These are phyloP conservation scores for Colletotrichum cereale DNA, from an alignment of 2,329 filamentous ascomycete species.

Conservation along the genomic window DNA sequence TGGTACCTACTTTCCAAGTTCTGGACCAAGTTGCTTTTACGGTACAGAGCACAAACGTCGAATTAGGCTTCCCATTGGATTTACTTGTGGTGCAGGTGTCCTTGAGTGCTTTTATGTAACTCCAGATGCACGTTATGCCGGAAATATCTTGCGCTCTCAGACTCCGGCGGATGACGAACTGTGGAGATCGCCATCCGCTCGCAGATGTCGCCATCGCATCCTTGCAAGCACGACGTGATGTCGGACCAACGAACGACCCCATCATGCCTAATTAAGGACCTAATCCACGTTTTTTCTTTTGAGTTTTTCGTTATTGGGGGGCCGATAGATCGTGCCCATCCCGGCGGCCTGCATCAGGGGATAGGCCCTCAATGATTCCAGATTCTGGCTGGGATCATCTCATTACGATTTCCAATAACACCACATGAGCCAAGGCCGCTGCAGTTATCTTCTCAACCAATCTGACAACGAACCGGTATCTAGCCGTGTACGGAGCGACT, in stretches of 20 bases:
- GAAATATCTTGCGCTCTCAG: neutral
- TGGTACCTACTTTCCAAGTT: neutral
- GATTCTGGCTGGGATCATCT: conserved; percentile 10
- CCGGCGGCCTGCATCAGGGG: conserved; percentile 23
- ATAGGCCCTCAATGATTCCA: neutral
- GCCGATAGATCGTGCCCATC: neutral
- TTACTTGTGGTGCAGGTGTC: neutral
- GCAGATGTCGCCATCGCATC: conserved; percentile 36
- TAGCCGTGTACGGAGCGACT: neutral
- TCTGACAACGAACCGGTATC: conserved; percentile 11
- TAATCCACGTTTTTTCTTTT: conserved; percentile 23
- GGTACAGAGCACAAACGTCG: neutral
- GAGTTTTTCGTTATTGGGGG: neutral
- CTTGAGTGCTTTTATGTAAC: neutral
- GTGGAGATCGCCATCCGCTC: conserved; percentile 15
- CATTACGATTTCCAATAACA: conserved; percentile 26
- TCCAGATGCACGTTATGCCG: neutral
- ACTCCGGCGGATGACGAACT: conserved; percentile 12
- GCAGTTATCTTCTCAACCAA: conserved; percentile 8
- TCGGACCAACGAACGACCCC: conserved; percentile 19
- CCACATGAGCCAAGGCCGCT: conserved; percentile 12
- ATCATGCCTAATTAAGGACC: neutral
- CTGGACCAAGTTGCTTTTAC: neutral
- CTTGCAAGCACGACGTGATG: conserved; percentile 35
- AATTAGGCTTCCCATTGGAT: neutral